These are phyloP conservation scores for Rugonectria rugulosa DNA, from an alignment of 2,329 filamentous ascomycete species.

Conservation along the genomic window DNA sequence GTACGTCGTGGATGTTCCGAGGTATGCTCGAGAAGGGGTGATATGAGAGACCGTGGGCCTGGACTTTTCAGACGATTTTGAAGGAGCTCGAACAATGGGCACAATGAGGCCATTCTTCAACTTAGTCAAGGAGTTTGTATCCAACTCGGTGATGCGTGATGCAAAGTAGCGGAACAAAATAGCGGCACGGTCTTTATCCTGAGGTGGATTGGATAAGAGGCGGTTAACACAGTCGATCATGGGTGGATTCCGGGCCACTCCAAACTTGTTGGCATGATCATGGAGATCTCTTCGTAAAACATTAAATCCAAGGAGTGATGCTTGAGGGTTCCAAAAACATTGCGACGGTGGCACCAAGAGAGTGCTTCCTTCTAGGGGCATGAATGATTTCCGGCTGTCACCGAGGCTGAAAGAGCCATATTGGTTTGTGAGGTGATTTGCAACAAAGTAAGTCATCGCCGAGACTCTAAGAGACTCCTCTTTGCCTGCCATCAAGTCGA, in stretches of 20 bases:
- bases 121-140: slow-evolving; percentile 63
- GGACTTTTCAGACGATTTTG: slow-evolving; percentile 51
- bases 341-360: slow-evolving; percentile 75
- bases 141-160: slow-evolving; percentile 76
- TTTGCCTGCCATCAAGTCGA: slow-evolving; percentile 77
- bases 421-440: slow-evolving; percentile 78
- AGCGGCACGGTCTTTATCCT: slow-evolving; percentile 69
- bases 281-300: slow-evolving; percentile 81
- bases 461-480: slow-evolving; percentile 67
- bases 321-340: slow-evolving; percentile 84
- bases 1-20: slow-evolving; percentile 75
- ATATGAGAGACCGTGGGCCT: slow-evolving; percentile 50
- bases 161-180: slow-evolving; percentile 85
- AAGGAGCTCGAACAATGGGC: slow-evolving; percentile 60
- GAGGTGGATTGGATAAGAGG: slow-evolving; percentile 76
- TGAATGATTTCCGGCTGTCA: slow-evolving; percentile 63
- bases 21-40: slow-evolving; percentile 77
- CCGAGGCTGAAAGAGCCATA: slow-evolving; percentile 73
- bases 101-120: slow-evolving; percentile 75
- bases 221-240: slow-evolving; percentile 79
- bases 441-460: slow-evolving; percentile 82
- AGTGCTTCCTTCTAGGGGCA: slow-evolving; percentile 76
- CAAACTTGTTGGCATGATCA: slow-evolving; percentile 82
- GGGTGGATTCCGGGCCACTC: slow-evolving; percentile 81
- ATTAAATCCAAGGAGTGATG: slow-evolving; percentile 80